phyloP scores from a whole-genome alignment of 208 protist genomes.

The Lotmaria passim region DNA sequence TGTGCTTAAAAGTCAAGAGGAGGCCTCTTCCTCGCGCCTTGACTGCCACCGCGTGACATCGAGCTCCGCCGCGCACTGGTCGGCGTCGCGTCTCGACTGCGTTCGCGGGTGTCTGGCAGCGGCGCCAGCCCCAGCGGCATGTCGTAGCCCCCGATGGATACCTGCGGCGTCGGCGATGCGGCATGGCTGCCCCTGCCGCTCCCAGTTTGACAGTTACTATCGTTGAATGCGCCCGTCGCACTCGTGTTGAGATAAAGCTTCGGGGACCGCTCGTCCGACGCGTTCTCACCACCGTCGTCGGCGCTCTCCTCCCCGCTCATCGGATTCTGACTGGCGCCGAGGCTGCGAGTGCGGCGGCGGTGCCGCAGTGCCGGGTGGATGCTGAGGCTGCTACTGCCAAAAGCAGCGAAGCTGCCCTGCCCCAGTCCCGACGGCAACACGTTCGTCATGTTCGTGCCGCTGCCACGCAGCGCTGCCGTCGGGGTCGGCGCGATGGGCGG shows the following conservation, averaged over 20 bases:
- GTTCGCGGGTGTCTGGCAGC: background rate
- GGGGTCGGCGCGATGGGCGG: too few species aligned
- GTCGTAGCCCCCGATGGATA: background rate
- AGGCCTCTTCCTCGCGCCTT: conserved; percentile 1
- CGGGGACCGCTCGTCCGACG: background rate
- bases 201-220: too few species aligned
- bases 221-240: background rate
- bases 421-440: background rate
- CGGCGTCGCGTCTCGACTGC: conserved; percentile 23
- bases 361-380: conserved; percentile 10
- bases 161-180: conserved; percentile 6
- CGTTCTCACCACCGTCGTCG: conserved; percentile 6
- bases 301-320: conserved; percentile 26
- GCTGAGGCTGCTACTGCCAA: conserved; percentile 1
- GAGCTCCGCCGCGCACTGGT: conserved; percentile 4
- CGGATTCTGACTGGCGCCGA: conserved; percentile 11
- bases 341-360: conserved; percentile 26
- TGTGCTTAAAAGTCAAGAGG: too few species aligned
- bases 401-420: conserved; percentile 17
- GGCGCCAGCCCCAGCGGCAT: conserved; percentile 6
- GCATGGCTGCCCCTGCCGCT: background rate
- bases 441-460: background rate
- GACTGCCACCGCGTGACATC: conserved; percentile 3
- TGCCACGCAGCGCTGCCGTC: background rate
- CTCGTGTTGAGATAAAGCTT: background rate